These are phyloP conservation scores for Colletotrichum siamense DNA, from an alignment of 2,329 filamentous ascomycete species.

Conservation along the genomic window DNA sequence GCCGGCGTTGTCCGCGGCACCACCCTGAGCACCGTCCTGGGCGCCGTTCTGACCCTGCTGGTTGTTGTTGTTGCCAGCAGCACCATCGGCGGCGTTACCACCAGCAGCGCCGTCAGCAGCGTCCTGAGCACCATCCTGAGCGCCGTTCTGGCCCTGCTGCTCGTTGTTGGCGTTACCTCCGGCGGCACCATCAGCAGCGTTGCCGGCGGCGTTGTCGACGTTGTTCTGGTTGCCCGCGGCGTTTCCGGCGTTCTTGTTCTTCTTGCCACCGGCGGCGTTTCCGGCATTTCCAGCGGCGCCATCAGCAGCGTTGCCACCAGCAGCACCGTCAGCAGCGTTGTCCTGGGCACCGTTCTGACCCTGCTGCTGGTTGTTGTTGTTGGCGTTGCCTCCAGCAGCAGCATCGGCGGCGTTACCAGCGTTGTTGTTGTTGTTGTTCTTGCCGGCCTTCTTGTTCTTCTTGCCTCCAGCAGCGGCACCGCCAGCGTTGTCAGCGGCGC, in stretches of 20 bases:
- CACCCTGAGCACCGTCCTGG: neutral
- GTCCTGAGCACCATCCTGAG: neutral
- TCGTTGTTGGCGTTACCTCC: neutral
- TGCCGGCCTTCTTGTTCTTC: neutral
- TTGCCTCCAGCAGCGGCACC: neutral
- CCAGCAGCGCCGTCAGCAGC: neutral
- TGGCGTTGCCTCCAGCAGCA: neutral
- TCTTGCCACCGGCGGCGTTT: neutral
- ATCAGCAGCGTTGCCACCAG: neutral
- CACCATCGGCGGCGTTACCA: neutral
- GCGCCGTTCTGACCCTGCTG: neutral
- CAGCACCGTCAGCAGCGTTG: neutral
- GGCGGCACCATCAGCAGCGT: neutral
- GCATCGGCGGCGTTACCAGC: neutral
- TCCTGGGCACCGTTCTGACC: neutral
- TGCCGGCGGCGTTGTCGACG: neutral
- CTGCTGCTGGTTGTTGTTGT: neutral
- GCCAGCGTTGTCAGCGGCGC: neutral
- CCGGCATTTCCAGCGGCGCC: neutral
- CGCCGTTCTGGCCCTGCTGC: neutral
- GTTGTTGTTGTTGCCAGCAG: neutral
- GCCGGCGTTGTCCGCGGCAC: neutral
- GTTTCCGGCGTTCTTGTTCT: neutral
- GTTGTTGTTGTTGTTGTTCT: neutral
- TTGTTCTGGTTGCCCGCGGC: neutral